Conservation (phyloP, 306 rosid genomes). For the Cotoneaster glaucophyllus region DNA sequence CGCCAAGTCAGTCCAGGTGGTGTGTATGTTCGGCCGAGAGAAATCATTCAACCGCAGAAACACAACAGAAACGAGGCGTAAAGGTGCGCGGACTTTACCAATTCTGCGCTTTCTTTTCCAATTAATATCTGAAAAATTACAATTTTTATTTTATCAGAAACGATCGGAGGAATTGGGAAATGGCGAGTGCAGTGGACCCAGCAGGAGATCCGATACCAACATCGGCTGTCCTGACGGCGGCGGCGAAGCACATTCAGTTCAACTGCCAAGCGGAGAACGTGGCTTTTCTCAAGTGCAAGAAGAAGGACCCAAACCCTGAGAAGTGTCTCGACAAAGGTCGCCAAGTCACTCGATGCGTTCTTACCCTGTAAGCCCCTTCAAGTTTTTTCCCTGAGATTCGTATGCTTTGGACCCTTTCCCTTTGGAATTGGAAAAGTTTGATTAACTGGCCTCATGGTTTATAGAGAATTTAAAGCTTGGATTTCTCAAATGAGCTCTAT, state of each 20-base stretch:
- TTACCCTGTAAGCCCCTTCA: conserved; percentile 50
- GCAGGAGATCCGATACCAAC: conserved; percentile 90
- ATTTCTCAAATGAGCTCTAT: not conserved
- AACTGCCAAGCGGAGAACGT: conserved; percentile 73
- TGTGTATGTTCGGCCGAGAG: not conserved
- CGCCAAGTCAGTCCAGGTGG: not conserved
- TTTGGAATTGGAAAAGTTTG: not conserved
- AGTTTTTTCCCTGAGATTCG: not conserved
- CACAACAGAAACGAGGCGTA: not conserved
- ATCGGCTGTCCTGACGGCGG: conserved; percentile 79
- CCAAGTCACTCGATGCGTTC: conserved; percentile 86
- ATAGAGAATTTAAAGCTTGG: not conserved
- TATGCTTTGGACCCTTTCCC: not conserved
- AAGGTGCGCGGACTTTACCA: not conserved
- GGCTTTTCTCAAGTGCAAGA: conserved; percentile 86
- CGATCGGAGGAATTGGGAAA: conserved; percentile 26
- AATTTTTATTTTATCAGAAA: not conserved
- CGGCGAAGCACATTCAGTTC: conserved; percentile 71
- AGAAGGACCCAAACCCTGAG: conserved; percentile 85
- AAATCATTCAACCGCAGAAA: not conserved
- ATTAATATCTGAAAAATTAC: not conserved
- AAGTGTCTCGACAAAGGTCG: conserved; percentile 86
- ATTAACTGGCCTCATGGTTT: too few relatives aligned
- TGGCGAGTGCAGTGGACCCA: conserved; percentile 81
- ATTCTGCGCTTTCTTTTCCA: not conserved